phyloP scores from a whole-genome alignment of 2,329 filamentous ascomycete genomes.

The Xylariales sp. region DNA sequence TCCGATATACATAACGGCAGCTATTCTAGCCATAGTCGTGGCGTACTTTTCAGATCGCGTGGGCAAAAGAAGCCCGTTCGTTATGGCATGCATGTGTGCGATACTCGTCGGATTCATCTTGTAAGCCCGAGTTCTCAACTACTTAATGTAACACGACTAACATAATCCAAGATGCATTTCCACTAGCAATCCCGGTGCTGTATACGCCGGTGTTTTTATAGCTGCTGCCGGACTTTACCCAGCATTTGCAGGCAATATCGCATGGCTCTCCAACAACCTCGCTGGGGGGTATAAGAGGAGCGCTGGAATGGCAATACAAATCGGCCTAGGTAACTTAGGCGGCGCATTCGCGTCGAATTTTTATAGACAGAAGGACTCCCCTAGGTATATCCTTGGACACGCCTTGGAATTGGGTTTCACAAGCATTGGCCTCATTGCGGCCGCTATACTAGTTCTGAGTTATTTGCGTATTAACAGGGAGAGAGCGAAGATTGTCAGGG shows the following conservation, averaged over 20 bases:
- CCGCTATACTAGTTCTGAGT: conserved; percentile 57
- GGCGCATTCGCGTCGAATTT: conserved; percentile 79
- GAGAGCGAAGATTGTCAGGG: conserved; percentile 59
- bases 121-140: conserved; percentile 45
- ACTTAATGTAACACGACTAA: conserved; percentile 42
- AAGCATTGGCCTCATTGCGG: conserved; percentile 57
- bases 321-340: conserved; percentile 69
- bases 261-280: conserved; percentile 83
- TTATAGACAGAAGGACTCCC: conserved; percentile 65
- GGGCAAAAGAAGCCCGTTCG: conserved; percentile 66
- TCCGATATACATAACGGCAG: conserved; percentile 71
- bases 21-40: conserved; percentile 65
- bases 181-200: conserved; percentile 66
- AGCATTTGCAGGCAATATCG: conserved; percentile 79
- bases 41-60: conserved; percentile 67
- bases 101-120: conserved; percentile 70
- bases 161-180: conserved; percentile 64
- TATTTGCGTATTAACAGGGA: conserved; percentile 71
- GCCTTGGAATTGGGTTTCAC: conserved; percentile 64
- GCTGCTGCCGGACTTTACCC: conserved; percentile 84
- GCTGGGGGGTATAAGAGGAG: conserved; percentile 74
- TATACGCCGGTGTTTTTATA: conserved; percentile 82
- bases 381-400: conserved; percentile 63
- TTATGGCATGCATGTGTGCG: conserved; percentile 63
- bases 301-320: conserved; percentile 73